Base-by-base conservation (phyloP, 148 eudicot genomes). In the Fagopyrum homotropicum region DNA sequence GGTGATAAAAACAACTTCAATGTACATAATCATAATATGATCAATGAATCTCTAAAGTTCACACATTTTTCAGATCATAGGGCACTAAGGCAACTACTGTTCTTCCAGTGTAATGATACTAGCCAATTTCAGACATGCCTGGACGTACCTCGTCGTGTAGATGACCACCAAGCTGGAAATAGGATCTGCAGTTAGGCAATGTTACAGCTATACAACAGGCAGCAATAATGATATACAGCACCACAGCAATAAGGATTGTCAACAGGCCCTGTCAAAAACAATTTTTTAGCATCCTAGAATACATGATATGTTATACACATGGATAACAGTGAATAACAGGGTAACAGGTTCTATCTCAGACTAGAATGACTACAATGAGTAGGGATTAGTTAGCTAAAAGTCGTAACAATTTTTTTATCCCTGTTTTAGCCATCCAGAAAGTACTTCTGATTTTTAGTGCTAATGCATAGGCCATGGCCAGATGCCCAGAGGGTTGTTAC, bases 191-290 rank as follows among this genome's bases (percentile, higher is more conserved):
- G 77, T 91, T 86, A 15, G 98, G 89, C 48, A 94, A 86, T 75
- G 88, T 87, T 79, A 91, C 82, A 77, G 97, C 98, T 69, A 97
- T 97, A 61, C 98, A 93, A 74, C 79, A 78, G 72, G 89, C 90
- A 60, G 98, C 92, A 17, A 91, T 89, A 83, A 94, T 91, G 19
- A 90, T 78, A 80, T 90, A 94, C 69, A 94, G 82, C 30, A 93
- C 78, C 73, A 91, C 80, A 71, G 91, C 89, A 54, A 93, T 84
- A 83, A 93, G 81, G 82, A 88, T 79, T 61, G 98, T 93, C 87
- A 91, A 75, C 90, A 78, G 79, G 82, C 88, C 91, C 98, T 93
- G 91, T 64, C 81, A 84, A 48, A 56, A 55, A 22, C 80, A 29
- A 61, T 22, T 40, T 61, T 5, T 45, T 54, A 45, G 26, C 26